Conservation (phyloP, 1,284 basidiomycete genomes). For the Apiotrichum laibachii region DNA sequence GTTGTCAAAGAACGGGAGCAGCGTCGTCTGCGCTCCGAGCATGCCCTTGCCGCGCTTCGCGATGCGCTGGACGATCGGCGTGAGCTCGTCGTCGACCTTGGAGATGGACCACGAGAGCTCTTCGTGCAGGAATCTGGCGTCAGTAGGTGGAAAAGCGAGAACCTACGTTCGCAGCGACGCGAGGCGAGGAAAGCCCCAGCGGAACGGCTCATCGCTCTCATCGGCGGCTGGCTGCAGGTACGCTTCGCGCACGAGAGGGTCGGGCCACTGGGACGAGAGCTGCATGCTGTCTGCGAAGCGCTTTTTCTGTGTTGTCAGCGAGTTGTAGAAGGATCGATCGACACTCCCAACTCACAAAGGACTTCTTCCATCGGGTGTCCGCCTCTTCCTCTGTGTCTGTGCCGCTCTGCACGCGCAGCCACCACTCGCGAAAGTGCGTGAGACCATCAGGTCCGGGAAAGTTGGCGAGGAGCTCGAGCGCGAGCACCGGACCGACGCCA, state of each 20-base stretch:
- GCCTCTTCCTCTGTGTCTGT: conserved; percentile 72
- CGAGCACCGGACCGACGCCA: conserved; percentile 92
- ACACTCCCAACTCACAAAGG: conserved; percentile 66
- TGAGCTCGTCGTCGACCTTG: conserved; percentile 87
- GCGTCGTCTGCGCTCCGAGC: conserved; percentile 59
- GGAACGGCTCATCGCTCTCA: conserved; percentile 87
- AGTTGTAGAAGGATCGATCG: background rate
- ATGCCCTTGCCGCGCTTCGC: conserved; percentile 68
- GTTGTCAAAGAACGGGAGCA: conserved; percentile 58
- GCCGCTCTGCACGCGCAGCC: conserved; percentile 89
- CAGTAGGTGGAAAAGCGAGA: background rate
- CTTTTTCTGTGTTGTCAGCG: conserved; percentile 65
- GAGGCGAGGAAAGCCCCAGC: conserved; percentile 94
- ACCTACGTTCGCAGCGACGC: conserved; percentile 78
- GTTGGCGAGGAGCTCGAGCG: conserved; percentile 89
- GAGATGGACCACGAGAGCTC: conserved; percentile 81
- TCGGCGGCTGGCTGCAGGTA: conserved; percentile 91
- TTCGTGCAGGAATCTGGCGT: conserved; percentile 69
- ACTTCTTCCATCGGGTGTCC: conserved; percentile 69
- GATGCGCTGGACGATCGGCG: conserved; percentile 91
- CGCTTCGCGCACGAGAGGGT: conserved; percentile 81
- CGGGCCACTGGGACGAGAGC: conserved; percentile 80
- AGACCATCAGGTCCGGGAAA: conserved; percentile 83
- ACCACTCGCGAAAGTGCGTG: conserved; percentile 88
- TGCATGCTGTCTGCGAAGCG: conserved; percentile 75